Percentiles rank a stretch among this genome's conserved stretches.
Conservation (phyloP, 2,329 filamentous ascomycete genomes). For the Ilyonectria sp. region DNA sequence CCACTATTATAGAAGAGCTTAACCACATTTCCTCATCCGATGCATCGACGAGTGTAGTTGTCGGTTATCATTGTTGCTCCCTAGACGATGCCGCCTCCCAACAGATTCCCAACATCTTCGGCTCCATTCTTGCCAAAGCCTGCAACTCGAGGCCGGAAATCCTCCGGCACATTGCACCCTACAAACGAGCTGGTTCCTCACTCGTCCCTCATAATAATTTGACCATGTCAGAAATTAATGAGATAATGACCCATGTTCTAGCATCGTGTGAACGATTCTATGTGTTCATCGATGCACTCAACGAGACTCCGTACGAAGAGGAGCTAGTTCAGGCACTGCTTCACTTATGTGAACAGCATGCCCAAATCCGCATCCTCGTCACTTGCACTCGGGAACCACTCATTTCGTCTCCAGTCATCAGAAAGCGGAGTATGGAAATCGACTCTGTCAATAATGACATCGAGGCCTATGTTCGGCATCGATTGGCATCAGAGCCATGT, state of each 20-base stretch:
- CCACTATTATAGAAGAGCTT: slow-evolving; percentile 41
- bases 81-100: slow-evolving; percentile 46
- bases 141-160: slow-evolving; percentile 28
- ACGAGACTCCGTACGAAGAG: slow-evolving; percentile 38
- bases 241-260: slow-evolving; percentile 31
- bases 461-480: slow-evolving; percentile 40
- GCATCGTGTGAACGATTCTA: slow-evolving; percentile 34
- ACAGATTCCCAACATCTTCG: slow-evolving; percentile 47
- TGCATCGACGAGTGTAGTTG: slow-evolving; percentile 24
- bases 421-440: slow-evolving; percentile 35
- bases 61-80: slow-evolving; percentile 47
- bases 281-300: slow-evolving; percentile 43
- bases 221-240: slow-evolving; percentile 29
- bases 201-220: slow-evolving; percentile 43
- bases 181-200: slow-evolving; percentile 20
- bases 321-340: slow-evolving; percentile 34
- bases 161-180: slow-evolving; percentile 36
- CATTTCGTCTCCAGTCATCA: slow-evolving; percentile 13
- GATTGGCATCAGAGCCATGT: slow-evolving; percentile 35
- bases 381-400: slow-evolving; percentile 40
- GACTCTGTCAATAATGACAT: slow-evolving; percentile 43
- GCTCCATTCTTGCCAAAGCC: slow-evolving; percentile 47
- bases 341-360: slow-evolving; percentile 34
- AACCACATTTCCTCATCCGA: slow-evolving; percentile 21
- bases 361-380: slow-evolving; percentile 38